Percentiles rank a stretch among this genome's conserved stretches.
Evolutionary conservation across 805 yeast species (phyloP).

Genomic region (Yarrowia sp.): DNA sequence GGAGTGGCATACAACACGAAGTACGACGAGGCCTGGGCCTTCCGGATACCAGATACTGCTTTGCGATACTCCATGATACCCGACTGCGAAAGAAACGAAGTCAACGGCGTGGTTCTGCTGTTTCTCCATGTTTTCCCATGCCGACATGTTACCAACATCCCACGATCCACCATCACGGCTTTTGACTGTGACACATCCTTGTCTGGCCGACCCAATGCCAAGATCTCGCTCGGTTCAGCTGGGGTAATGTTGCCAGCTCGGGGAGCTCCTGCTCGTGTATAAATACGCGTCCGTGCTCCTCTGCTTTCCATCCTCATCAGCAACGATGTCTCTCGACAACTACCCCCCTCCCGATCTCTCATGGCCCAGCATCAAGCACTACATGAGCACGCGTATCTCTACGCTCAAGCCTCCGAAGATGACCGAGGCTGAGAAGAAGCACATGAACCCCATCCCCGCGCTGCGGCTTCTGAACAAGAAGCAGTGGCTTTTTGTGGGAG

Average conservation of each 20-base stretch:
- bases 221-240: not conserved
- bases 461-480: conserved; percentile 46
- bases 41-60: no score
- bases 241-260: not conserved
- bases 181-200: not conserved
- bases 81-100: no score
- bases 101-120: no score
- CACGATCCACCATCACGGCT: not conserved
- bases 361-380: conserved; percentile 32
- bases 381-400: conserved; percentile 38
- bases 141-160: no score
- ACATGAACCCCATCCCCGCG: conserved; percentile 61
- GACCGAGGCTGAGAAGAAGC: conserved; percentile 11
- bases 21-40: not conserved
- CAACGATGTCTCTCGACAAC: not conserved
- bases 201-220: not conserved
- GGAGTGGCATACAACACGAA: not conserved
- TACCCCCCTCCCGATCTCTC: conserved; percentile 32
- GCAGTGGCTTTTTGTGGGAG: conserved; percentile 60
- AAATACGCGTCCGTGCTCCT: not conserved
- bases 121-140: no score
- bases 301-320: not conserved
- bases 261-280: not conserved
- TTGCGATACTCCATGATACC: not conserved
- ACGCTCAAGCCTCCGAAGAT: conserved; percentile 34